These are phyloP conservation scores for Serendipita vermifera DNA, from an alignment of 768 basidiomycete genomes.

Conservation along the genomic window DNA sequence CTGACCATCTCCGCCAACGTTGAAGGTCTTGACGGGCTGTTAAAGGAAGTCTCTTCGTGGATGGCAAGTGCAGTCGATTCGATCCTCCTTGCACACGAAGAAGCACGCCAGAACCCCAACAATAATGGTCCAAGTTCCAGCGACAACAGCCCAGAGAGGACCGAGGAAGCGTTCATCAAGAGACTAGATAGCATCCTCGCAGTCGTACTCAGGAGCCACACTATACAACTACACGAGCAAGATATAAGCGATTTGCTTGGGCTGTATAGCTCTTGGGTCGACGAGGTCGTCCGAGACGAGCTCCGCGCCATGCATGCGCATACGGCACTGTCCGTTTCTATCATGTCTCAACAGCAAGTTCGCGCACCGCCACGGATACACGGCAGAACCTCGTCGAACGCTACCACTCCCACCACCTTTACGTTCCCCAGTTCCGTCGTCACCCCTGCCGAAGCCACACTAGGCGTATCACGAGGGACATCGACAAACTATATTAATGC, in stretches of 20 bases:
- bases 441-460: not conserved
- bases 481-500: too few relatives aligned
- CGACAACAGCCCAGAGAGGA: not conserved
- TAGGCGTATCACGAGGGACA: not conserved
- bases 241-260: not conserved
- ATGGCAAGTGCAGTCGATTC: not conserved
- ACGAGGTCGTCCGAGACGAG: not conserved
- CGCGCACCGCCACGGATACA: constrained; percentile 5
- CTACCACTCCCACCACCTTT: not conserved
- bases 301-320: not conserved
- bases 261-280: not conserved
- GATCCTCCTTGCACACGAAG: not conserved
- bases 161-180: not conserved
- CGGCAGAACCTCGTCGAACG: not conserved
- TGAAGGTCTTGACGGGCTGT: not conserved
- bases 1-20: not conserved
- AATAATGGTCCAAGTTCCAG: too few relatives aligned
- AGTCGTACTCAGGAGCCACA: not conserved
- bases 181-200: not conserved
- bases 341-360: not conserved
- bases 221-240: not conserved
- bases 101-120: not conserved
- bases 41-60: not conserved
- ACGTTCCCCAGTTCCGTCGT: not conserved
- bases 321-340: not conserved